phyloP scores from a whole-genome alignment of 768 basidiomycete genomes.

The Tulasnella sp. region DNA sequence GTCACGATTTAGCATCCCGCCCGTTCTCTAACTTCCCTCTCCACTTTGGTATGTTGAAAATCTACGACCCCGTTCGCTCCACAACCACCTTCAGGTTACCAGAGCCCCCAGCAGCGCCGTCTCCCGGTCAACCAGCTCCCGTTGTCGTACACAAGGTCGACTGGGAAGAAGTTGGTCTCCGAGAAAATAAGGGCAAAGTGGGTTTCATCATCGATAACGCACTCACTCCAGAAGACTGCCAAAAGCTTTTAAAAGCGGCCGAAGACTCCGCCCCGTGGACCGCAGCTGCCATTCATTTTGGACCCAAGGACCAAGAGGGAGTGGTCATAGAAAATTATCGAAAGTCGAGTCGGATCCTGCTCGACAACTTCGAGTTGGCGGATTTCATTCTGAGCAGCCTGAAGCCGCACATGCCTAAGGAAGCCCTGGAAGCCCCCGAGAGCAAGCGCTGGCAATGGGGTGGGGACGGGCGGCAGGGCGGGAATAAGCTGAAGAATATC shows the following conservation, averaged over 20 bases:
- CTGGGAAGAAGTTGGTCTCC: conserved; percentile 29
- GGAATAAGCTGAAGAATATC: background rate
- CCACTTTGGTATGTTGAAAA: no score
- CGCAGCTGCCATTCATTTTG: conserved; percentile 17
- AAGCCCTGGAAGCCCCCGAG: no score
- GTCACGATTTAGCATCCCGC: no score
- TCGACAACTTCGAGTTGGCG: conserved; percentile 30
- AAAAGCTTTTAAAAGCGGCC: conserved; percentile 24
- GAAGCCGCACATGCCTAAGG: conserved; percentile 22
- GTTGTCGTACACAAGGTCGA: conserved; percentile 31
- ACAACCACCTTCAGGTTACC: no score
- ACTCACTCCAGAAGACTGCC: conserved; percentile 33
- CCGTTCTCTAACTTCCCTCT: no score
- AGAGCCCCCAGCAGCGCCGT: no score
- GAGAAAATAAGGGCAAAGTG: conserved; percentile 28
- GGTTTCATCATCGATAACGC: conserved; percentile 36
- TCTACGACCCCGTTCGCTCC: no score
- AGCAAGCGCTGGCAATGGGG: background rate
- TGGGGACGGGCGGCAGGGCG: no score
- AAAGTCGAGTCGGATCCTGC: conserved; percentile 33
- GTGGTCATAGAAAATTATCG: conserved; percentile 29
- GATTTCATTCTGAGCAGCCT: conserved; percentile 33
- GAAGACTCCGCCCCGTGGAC: conserved; percentile 23
- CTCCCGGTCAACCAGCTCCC: conserved; percentile 3
- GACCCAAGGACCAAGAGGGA: background rate